phyloP scores from a whole-genome alignment of 495 filamentous ascomycete species.

The Copromyces sp. region DNA sequence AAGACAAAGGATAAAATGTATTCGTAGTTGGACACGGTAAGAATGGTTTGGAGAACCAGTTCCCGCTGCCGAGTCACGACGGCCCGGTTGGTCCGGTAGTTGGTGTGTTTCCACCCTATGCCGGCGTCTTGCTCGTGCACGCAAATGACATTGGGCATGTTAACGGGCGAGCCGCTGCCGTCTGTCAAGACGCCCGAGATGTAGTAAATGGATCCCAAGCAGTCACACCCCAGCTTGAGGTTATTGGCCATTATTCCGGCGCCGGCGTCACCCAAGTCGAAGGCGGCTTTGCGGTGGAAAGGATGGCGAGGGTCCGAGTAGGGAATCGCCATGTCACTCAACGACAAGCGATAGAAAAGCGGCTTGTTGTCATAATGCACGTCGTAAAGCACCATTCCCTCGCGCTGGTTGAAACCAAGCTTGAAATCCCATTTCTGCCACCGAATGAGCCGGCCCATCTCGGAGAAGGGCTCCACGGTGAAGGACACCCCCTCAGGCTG shows the following conservation, averaged over 20 bases:
- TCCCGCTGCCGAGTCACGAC: constrained; percentile 60
- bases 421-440: constrained; percentile 68
- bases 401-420: constrained; percentile 63
- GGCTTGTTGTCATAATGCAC: constrained; percentile 57
- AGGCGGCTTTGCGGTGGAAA: constrained; percentile 68
- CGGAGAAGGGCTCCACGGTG: constrained; percentile 36
- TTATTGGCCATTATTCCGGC: constrained; percentile 69
- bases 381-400: constrained; percentile 61
- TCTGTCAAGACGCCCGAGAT: constrained; percentile 47
- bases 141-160: constrained; percentile 66
- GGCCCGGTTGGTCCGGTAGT: constrained; percentile 60
- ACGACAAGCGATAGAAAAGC: constrained; percentile 56
- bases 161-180: constrained; percentile 46
- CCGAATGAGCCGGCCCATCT: constrained; percentile 31
- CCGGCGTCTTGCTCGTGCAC: constrained; percentile 68
- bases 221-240: constrained; percentile 58
- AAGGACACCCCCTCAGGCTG: constrained; percentile 75
- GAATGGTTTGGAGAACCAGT: constrained; percentile 67
- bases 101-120: constrained; percentile 75
- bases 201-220: constrained; percentile 69
- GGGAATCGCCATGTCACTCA: constrained; percentile 72
- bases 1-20: constrained; percentile 80
- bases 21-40: constrained; percentile 74
- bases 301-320: constrained; percentile 65
- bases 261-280: constrained; percentile 69